phyloP scores from a whole-genome alignment of 1,284 basidiomycete species.

The Gomphus bonarii region DNA sequence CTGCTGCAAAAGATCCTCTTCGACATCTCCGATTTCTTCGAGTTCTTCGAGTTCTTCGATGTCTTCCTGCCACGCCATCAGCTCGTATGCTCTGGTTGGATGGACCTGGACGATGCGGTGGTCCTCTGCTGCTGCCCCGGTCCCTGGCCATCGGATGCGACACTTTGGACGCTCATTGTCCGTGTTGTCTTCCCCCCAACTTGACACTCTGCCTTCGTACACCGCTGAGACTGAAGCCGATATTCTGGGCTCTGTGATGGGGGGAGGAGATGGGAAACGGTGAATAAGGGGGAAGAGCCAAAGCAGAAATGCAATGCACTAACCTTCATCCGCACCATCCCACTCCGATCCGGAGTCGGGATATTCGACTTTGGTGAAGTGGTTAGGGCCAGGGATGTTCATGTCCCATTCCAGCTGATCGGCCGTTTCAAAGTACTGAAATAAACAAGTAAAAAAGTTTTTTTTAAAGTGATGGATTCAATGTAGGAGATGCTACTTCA shows the following conservation, averaged over 20 bases:
- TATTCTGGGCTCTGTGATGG: not conserved
- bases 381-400: not conserved
- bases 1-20: no score
- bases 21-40: no score
- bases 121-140: not conserved
- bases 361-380: not conserved
- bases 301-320: not conserved
- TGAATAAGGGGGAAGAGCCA: not conserved
- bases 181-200: not conserved
- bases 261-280: no score
- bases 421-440: not conserved
- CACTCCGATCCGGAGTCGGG: constrained; percentile 6
- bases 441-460: no score
- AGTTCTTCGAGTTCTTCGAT: not conserved
- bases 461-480: no score
- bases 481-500: not conserved
- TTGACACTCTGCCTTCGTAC: not conserved
- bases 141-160: not conserved
- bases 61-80: not conserved
- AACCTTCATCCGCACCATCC: constrained; percentile 9
- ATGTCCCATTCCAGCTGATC: not conserved
- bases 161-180: not conserved
- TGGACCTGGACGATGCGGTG: not conserved
- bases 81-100: not conserved
- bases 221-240: not conserved